Conservation (phyloP, 345 rosid species). For the Microthlaspi erraticum region DNA sequence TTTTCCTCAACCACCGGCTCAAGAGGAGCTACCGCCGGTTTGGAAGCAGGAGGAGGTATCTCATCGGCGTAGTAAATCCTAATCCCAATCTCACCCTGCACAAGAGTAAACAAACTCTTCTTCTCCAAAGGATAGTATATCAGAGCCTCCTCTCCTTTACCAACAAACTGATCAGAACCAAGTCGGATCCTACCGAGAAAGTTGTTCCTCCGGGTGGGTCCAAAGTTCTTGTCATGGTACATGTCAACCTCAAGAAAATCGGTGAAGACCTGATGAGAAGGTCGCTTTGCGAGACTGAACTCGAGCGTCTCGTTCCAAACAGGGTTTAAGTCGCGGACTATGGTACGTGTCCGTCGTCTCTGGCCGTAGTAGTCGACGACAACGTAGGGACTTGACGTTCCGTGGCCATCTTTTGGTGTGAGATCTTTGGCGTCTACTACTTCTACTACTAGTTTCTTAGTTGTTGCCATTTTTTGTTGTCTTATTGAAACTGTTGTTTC, state of each 20-base stretch:
- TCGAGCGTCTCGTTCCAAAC: constrained; percentile 75
- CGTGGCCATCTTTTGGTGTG: constrained; percentile 81
- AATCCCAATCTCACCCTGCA: constrained; percentile 81
- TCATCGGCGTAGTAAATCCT: constrained; percentile 67
- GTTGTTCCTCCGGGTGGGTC: constrained; percentile 69
- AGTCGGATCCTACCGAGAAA: constrained; percentile 72
- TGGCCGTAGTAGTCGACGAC: constrained; percentile 80
- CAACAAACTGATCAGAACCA: constrained; percentile 74
- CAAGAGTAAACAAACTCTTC: constrained; percentile 62
- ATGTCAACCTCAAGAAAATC: constrained; percentile 77
- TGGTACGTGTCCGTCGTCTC: constrained; percentile 62
- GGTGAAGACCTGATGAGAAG: constrained; percentile 57
- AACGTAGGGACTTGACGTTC: constrained; percentile 88
- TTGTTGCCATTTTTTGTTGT: constrained; percentile 45
- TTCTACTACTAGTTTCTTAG: constrained; percentile 73
- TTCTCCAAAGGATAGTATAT: constrained; percentile 72
- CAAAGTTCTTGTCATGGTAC: constrained; percentile 71
- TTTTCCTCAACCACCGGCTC: constrained; percentile 46
- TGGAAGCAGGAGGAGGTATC: constrained; percentile 35
- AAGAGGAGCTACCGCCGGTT: constrained; percentile 41
- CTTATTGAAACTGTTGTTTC: constrained; percentile 32
- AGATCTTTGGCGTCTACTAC: constrained; percentile 78
- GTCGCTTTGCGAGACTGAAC: constrained; percentile 61
- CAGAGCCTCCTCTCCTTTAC: constrained; percentile 81
- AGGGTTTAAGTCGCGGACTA: constrained; percentile 69